Evolutionary conservation across 768 basidiomycete species (phyloP).

Genomic region (Trametes maxima): DNA sequence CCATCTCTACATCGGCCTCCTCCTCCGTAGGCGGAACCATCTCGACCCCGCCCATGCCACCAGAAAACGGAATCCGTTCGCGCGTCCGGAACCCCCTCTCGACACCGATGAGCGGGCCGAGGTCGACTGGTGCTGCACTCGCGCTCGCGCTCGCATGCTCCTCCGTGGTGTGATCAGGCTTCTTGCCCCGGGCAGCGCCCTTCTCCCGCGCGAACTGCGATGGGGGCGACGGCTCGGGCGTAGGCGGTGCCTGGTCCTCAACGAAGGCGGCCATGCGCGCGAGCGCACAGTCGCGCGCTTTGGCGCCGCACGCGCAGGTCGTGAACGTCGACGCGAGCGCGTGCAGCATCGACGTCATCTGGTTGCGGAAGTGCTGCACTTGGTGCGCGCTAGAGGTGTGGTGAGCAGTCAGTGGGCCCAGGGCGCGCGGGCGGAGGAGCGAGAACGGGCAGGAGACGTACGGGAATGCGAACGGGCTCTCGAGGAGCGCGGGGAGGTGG

Average conservation of each 20-base stretch:
- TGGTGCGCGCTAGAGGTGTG: conserved; percentile 37
- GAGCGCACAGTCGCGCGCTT: conserved; percentile 63
- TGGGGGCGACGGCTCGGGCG: conserved; percentile 31
- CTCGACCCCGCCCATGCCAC: conserved; percentile 68
- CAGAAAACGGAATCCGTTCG: conserved; percentile 55
- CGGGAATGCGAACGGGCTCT: conserved; percentile 59
- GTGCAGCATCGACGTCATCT: conserved; percentile 72
- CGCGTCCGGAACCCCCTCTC: conserved; percentile 64
- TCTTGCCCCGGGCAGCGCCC: background rate
- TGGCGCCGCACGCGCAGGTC: conserved; percentile 72
- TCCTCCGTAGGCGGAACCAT: conserved; percentile 40
- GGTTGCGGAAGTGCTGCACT: conserved; percentile 56
- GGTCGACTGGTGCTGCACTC: conserved; percentile 37
- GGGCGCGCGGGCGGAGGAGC: background rate
- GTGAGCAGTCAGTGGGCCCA: background rate
- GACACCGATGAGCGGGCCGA: conserved; percentile 66
- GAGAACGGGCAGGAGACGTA: conserved; percentile 39
- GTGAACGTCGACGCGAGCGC: conserved; percentile 71
- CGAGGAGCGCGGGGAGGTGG: conserved; percentile 66
- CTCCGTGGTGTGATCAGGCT: background rate
- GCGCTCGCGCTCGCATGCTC: background rate
- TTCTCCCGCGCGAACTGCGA: conserved; percentile 25
- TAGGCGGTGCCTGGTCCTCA: conserved; percentile 39
- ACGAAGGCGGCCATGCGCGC: conserved; percentile 69
- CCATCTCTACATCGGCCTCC: background rate